phyloP scores from a whole-genome alignment of 176 grass and related monocot genomes.

The Pontederia paniculata region DNA sequence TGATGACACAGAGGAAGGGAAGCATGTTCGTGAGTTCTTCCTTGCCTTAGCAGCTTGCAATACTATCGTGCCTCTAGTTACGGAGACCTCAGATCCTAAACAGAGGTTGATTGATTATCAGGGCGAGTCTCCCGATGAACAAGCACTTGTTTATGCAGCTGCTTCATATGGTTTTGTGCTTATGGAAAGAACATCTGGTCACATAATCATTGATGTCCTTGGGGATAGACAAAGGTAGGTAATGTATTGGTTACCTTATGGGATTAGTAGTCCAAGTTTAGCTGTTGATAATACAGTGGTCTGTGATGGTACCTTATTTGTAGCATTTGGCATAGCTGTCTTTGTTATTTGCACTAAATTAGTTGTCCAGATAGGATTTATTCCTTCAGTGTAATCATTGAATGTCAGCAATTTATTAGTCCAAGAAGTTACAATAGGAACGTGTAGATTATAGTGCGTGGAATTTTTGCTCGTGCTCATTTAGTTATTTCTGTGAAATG shows the following conservation, averaged over 20 bases:
- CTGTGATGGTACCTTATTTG: neutral
- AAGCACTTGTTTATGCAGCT: conserved; percentile 71
- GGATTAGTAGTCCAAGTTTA: no score
- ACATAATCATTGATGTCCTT: conserved; percentile 69
- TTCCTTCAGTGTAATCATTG: no score
- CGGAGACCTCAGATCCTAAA: conserved; percentile 29
- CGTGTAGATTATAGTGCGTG: no score
- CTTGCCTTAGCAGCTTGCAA: conserved; percentile 74
- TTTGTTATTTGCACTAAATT: no score
- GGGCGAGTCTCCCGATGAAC: conserved; percentile 90
- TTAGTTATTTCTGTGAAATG: no score
- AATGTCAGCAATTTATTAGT: no score
- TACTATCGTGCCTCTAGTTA: conserved; percentile 63
- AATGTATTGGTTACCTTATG: neutral
- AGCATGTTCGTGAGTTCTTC: conserved; percentile 43
- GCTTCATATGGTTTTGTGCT: conserved; percentile 86
- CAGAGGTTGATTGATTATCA: conserved; percentile 68
- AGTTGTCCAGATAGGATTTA: no score
- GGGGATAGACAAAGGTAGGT: conserved; percentile 68
- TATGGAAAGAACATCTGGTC: conserved; percentile 64
- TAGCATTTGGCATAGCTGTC: no score
- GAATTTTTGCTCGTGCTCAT: no score
- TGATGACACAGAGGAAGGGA: conserved; percentile 29
- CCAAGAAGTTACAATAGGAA: no score
- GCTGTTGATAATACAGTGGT: neutral